These are phyloP conservation scores for Hyparrhenia diplandra DNA, from an alignment of 176 grass and related monocot species.

Conservation along the genomic window DNA sequence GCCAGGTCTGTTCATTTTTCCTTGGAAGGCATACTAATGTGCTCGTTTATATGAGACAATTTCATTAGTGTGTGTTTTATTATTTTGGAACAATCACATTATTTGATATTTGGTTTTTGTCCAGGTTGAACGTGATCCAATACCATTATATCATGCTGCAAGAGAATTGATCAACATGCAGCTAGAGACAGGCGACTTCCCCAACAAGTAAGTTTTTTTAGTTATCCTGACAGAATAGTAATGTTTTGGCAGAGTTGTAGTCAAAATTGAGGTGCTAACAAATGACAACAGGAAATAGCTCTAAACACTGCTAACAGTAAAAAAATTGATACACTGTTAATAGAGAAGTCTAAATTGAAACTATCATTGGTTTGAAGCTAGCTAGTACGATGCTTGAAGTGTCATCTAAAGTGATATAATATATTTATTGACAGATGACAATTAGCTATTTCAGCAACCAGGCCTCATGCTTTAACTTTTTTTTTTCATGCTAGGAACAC, in stretches of 20 bases:
- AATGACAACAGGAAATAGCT: not conserved
- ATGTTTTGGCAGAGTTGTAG: not conserved
- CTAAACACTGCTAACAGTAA: not conserved
- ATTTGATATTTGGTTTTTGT: not conserved
- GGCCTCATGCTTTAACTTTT: not conserved
- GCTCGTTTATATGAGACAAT: not conserved
- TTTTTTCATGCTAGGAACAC: conserved; percentile 29
- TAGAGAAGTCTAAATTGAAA: not conserved
- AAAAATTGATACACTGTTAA: not conserved
- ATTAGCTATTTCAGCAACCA: not conserved
- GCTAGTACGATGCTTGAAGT: not conserved
- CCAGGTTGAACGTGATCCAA: conserved; percentile 30
- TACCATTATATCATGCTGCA: conserved; percentile 11
- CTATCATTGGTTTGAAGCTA: not conserved
- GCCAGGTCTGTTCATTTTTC: not conserved
- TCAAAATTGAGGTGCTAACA: not conserved
- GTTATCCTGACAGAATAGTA: not conserved
- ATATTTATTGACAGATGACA: not conserved
- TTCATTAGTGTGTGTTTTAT: not conserved
- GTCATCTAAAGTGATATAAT: not conserved
- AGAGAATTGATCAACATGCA: conserved; percentile 32
- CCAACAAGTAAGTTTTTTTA: conserved; percentile 11
- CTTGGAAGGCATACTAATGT: not conserved
- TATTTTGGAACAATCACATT: not conserved
- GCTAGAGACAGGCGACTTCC: conserved; percentile 18